phyloP scores from a whole-genome alignment of 2,329 filamentous ascomycete genomes.

The Elsinoe ampelina region DNA sequence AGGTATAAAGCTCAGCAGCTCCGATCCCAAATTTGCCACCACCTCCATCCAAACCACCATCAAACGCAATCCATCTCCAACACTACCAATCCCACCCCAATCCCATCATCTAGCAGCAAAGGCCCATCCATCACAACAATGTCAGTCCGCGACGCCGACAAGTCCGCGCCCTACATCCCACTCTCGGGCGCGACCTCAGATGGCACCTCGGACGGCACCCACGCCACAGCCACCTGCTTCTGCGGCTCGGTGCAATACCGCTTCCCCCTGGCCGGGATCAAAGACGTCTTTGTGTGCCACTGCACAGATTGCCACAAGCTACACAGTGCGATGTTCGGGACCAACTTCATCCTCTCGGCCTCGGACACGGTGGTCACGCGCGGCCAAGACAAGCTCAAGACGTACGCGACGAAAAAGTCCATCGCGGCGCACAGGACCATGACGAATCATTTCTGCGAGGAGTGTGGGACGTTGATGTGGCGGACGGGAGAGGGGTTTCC shows the following conservation, averaged over 20 bases:
- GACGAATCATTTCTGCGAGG: conserved; percentile 53
- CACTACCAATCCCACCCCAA: too few species aligned
- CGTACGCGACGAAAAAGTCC: conserved; percentile 40
- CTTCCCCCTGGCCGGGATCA: conserved; percentile 36
- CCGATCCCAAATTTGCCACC: too few species aligned
- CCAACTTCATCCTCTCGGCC: conserved; percentile 46
- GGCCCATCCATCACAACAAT: neutral
- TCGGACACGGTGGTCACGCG: conserved; percentile 40
- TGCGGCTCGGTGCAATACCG: conserved; percentile 47
- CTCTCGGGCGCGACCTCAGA: neutral
- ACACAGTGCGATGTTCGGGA: conserved; percentile 53
- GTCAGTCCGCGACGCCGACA: neutral
- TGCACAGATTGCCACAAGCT: conserved; percentile 54
- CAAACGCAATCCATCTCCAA: too few species aligned
- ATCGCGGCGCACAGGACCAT: conserved; percentile 42
- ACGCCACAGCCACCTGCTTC: conserved; percentile 50
- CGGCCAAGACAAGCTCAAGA: conserved; percentile 43
- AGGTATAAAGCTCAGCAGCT: too few species aligned
- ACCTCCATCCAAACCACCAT: too few species aligned
- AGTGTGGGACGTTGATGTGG: conserved; percentile 54
- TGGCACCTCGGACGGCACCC: neutral
- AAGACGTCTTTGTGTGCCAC: conserved; percentile 49
- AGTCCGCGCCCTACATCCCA: neutral
- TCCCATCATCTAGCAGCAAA: too few species aligned
- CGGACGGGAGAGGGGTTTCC: conserved; percentile 39